Evolutionary conservation across 495 filamentous ascomycete genomes (phyloP).

Genomic region (Aspergillus homomorphus): DNA sequence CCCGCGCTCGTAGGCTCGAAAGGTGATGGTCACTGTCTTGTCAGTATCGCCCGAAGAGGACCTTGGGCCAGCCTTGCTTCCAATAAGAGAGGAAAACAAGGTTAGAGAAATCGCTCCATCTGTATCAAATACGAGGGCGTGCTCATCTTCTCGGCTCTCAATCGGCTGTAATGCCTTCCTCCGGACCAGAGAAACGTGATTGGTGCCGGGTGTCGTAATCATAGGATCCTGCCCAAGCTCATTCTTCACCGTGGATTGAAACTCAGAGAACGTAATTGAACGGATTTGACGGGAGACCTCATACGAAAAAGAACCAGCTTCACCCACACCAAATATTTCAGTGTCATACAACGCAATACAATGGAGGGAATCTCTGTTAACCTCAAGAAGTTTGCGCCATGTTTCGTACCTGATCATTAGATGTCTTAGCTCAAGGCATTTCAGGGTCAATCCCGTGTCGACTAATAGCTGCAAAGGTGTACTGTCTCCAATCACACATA

Average conservation of each 20-base stretch:
- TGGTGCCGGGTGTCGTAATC: constrained; percentile 1
- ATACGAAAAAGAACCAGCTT: no score
- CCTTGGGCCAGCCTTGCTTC: constrained; percentile 2
- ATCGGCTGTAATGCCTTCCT: constrained; percentile 1
- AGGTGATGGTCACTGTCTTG: constrained; percentile 5
- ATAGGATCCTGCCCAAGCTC: background rate
- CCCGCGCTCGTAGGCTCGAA: constrained; percentile 4
- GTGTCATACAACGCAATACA: no score
- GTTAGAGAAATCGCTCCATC: constrained; percentile 4
- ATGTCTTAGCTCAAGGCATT: no score
- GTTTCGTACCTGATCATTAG: no score
- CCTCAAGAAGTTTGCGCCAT: no score
- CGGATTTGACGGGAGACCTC: background rate
- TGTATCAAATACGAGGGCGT: constrained; percentile 3
- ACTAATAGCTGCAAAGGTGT: no score
- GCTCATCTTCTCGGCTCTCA: constrained; percentile 5
- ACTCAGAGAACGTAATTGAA: background rate
- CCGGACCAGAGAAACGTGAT: constrained; percentile 1
- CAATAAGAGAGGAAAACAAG: constrained; percentile 4
- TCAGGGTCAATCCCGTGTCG: no score
- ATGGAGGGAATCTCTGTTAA: no score
- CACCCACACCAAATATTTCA: no score
- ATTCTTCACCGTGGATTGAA: constrained; percentile 2
- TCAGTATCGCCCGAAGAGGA: constrained; percentile 4
- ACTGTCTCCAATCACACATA: no score